Percentiles rank a stretch among this genome's conserved stretches.
Evolutionary conservation across 2,329 filamentous ascomycete genomes (phyloP).

Genomic region (Aspergillus niger): DNA sequence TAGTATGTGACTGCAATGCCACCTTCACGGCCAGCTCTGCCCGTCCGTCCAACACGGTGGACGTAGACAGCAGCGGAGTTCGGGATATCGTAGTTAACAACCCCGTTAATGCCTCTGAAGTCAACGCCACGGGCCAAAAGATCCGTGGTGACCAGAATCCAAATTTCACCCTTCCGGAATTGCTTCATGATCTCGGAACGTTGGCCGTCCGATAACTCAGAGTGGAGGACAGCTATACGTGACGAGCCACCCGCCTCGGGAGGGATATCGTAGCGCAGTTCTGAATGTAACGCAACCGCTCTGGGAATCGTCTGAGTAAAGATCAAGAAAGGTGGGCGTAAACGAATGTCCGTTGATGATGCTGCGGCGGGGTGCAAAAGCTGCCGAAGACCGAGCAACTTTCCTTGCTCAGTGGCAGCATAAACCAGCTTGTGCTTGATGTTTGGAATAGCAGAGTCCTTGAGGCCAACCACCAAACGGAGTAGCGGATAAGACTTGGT

Average conservation of each 20-base stretch:
- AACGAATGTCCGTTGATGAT: constrained; percentile 45
- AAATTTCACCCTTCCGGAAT: constrained; percentile 89
- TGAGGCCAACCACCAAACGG: constrained; percentile 90
- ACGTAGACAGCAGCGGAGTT: constrained; percentile 89
- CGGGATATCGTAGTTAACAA: constrained; percentile 97
- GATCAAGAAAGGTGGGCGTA: constrained; percentile 87
- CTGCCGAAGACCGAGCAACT: constrained; percentile 86
- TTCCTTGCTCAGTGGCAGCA: constrained; percentile 88
- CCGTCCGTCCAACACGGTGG: constrained; percentile 89
- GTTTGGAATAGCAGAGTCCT: constrained; percentile 92
- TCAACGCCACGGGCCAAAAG: constrained; percentile 89
- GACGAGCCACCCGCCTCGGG: constrained; percentile 79
- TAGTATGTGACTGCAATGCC: constrained; percentile 93
- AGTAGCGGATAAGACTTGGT: constrained; percentile 57
- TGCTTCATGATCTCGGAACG: constrained; percentile 81
- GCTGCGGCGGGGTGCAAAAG: constrained; percentile 75
- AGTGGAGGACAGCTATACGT: constrained; percentile 87
- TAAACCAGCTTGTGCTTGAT: constrained; percentile 87
- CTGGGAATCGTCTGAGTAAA: constrained; percentile 96
- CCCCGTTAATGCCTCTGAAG: constrained; percentile 91
- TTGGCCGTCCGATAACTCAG: constrained; percentile 73
- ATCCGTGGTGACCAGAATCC: constrained; percentile 96
- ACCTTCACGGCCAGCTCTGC: constrained; percentile 80
- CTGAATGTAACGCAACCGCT: constrained; percentile 81
- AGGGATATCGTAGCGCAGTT: constrained; percentile 93